phyloP scores from a whole-genome alignment of 108 stramenopile species.

The Ochromonas danica region DNA sequence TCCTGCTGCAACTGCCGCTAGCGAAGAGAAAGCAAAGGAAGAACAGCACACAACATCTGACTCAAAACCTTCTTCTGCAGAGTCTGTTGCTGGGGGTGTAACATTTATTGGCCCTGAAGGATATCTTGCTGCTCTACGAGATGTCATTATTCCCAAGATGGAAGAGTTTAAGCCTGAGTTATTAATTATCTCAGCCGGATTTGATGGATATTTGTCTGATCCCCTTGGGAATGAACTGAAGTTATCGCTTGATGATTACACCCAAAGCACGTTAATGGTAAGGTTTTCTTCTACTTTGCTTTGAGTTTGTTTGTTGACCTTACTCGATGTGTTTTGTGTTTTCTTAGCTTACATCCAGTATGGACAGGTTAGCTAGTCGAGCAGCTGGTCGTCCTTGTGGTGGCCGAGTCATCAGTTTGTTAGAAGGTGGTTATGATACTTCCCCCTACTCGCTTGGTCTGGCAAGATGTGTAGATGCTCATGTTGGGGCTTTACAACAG shows the following conservation, averaged over 20 bases:
- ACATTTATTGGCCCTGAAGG: not conserved
- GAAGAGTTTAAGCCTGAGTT: conserved; percentile 4
- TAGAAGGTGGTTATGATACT: conserved; percentile 22
- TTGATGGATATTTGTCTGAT: conserved; percentile 2
- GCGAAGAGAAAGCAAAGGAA: too few species aligned
- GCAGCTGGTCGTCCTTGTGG: not conserved
- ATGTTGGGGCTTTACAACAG: not conserved
- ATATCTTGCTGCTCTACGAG: not conserved
- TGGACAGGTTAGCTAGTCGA: not conserved
- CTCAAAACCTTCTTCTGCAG: not conserved
- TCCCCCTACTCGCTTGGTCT: not conserved
- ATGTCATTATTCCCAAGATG: not conserved
- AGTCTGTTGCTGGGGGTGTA: not conserved
- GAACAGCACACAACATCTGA: not conserved
- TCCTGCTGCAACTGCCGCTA: not conserved
- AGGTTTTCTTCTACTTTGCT: not conserved
- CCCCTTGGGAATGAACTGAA: not conserved
- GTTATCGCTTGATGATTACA: conserved; percentile 5
- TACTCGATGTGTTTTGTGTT: not conserved
- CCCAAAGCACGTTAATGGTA: not conserved
- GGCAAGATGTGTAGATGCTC: conserved; percentile 6
- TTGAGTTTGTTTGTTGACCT: not conserved
- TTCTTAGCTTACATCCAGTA: not conserved
- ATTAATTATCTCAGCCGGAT: conserved; percentile 24
- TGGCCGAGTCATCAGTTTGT: conserved; percentile 3